Percentiles rank a stretch among this genome's conserved stretches.
phyloP scores from a whole-genome alignment of 1,139 yeast species.

The Saccharomyces hybrid region DNA sequence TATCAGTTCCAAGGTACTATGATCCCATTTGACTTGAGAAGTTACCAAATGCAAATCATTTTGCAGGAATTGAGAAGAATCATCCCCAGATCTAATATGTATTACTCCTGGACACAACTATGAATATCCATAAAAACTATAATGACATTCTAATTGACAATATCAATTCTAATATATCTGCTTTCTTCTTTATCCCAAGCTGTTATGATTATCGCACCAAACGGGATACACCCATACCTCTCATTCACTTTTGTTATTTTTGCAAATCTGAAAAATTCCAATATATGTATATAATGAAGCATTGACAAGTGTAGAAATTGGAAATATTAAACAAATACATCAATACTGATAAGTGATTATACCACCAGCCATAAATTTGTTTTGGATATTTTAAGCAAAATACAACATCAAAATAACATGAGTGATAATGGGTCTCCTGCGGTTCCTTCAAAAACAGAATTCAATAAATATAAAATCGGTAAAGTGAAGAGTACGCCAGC shows the following conservation, averaged over 20 bases:
- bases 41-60: conserved; percentile 25
- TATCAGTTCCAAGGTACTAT: conserved; percentile 27
- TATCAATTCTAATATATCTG: not conserved
- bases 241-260: not conserved
- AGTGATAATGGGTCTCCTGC: conserved; percentile 2
- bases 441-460: conserved; percentile 12
- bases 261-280: not conserved
- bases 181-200: not conserved
- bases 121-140: conserved; percentile 7
- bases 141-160: not conserved
- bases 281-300: not conserved
- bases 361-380: not conserved
- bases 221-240: not conserved
- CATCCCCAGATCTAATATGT: conserved; percentile 27
- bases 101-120: conserved; percentile 31
- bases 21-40: conserved; percentile 29
- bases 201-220: not conserved
- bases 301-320: not conserved
- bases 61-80: conserved; percentile 28
- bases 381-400: not conserved
- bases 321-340: not conserved
- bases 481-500: conserved; percentile 31
- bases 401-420: conserved; percentile 2
- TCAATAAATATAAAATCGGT: conserved; percentile 29
- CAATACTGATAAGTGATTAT: not conserved